These are phyloP conservation scores for Fusarium buharicum DNA, from an alignment of 2,329 filamentous ascomycete genomes.

Conservation along the genomic window DNA sequence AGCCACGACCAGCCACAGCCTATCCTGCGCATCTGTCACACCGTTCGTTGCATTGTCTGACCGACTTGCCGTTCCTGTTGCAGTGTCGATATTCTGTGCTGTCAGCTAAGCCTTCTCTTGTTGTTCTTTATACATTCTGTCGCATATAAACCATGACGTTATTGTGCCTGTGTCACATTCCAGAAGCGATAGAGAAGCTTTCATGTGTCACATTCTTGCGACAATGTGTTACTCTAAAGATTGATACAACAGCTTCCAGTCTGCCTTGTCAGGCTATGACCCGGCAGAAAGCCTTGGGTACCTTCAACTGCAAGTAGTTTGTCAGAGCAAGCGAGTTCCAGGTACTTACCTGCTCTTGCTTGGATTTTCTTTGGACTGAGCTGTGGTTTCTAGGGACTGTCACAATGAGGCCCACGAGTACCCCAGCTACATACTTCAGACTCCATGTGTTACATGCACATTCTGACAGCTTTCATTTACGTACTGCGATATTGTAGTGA, in stretches of 20 bases:
- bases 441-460: background rate
- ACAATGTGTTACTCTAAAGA: background rate
- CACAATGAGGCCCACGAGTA: background rate
- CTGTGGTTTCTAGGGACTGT: background rate
- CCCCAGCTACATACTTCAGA: background rate
- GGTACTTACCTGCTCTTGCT: background rate
- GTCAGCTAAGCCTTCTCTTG: background rate
- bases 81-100: background rate
- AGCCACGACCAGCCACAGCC: background rate
- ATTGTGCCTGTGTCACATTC: constrained; percentile 16
- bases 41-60: background rate
- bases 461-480: background rate
- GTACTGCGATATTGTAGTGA: background rate
- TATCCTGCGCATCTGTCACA: constrained; percentile 6
- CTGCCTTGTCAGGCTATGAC: constrained; percentile 1
- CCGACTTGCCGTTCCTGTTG: background rate
- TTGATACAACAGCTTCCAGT: background rate
- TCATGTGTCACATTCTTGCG: background rate
- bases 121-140: background rate
- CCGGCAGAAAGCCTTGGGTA: constrained; percentile 7
- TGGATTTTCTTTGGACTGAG: background rate
- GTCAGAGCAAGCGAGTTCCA: background rate
- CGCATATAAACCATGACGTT: constrained; percentile 4
- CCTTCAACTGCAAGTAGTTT: background rate
- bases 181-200: constrained; percentile 11